Evolutionary conservation across 2,329 filamentous ascomycete species (phyloP), one percentile per base, ranked within the genome.

Genomic region (Pseudogymnoascus sp.): DNA sequence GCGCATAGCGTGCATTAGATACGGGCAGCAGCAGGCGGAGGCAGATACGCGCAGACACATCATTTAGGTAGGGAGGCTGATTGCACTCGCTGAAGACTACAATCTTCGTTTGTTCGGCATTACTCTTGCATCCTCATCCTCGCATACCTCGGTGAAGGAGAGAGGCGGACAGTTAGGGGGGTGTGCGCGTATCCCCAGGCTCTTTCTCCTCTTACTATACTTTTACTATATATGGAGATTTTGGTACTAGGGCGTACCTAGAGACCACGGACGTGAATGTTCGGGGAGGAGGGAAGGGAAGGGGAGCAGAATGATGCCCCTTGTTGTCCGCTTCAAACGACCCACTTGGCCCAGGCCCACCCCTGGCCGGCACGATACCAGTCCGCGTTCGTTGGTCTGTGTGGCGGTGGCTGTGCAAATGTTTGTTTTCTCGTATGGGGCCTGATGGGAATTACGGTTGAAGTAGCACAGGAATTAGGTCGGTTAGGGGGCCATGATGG

Each of bases 391-490:
- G 13, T 15, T 11, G 10, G 42, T n/a, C 17, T 4, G 21, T 47
- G 42, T 47, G 42, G 42, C 42, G 42, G 42, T 47, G 42, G 42
- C 42, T 47, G 42, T 47, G 42, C 42, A 47, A 47, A 47, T 47
- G 42, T 47, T 47, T 47, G 42, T 47, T 26, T 44, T 44, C 40
- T 47, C 19, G 10, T 8, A 2, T 5, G 11, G 42, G 11, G 13
- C 6, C 21, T 26, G 15, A 47, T 47, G 42, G 42, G 21, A 47
- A 26, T 2, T 47, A 13, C 42, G 42, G 42, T 23, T 47, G 11
- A 42, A 11, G 42, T 26, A n/a, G 21, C 38, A 42, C 38, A 17
- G 38, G 17, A 42, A 23, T 44, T 44, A 44, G 19, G 40, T 10
- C 19, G 11, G 17, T 8, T 26, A 26, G 21, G 42, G 42, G 42